phyloP scores from a whole-genome alignment of 2,329 filamentous ascomycete species.

The Neofusicoccum umdonicola region DNA sequence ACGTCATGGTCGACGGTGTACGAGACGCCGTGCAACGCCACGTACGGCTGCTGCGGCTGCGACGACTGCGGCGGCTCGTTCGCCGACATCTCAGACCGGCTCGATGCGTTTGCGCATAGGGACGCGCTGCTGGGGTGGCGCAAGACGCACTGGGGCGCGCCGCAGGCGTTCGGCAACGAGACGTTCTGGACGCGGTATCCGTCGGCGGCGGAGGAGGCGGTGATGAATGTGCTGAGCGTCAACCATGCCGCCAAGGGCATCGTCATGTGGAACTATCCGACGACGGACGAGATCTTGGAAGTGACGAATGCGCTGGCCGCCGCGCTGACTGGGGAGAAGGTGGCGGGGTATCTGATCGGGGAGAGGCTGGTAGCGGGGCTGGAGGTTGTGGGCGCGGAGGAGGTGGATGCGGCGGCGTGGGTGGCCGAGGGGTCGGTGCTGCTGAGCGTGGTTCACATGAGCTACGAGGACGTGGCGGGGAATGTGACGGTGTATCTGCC shows the following conservation, averaged over 20 bases:
- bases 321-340: constrained; percentile 34
- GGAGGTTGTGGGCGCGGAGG: constrained; percentile 17
- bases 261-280: constrained; percentile 51
- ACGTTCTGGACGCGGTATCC: constrained; percentile 49
- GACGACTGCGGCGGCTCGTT: constrained; percentile 57
- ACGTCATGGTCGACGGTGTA: constrained; percentile 53
- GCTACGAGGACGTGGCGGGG: constrained; percentile 24
- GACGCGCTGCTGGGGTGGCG: constrained; percentile 39
- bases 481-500: constrained; percentile 22
- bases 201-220: constrained; percentile 44
- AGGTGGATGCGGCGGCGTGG: constrained; percentile 45
- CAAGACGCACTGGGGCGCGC: constrained; percentile 52
- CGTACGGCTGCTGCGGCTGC: constrained; percentile 63
- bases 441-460: constrained; percentile 39
- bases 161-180: constrained; percentile 49
- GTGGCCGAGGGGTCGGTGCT: constrained; percentile 29
- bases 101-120: constrained; percentile 43
- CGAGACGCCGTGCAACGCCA: constrained; percentile 57
- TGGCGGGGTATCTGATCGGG: constrained; percentile 40
- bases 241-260: constrained; percentile 53
- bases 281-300: constrained; percentile 19
- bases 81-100: constrained; percentile 49
- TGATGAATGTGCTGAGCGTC: constrained; percentile 48
- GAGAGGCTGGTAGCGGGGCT: constrained; percentile 26
- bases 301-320: constrained; percentile 41